Base-by-base conservation (phyloP, 129 eudicot species). In the Lonicera japonica region DNA sequence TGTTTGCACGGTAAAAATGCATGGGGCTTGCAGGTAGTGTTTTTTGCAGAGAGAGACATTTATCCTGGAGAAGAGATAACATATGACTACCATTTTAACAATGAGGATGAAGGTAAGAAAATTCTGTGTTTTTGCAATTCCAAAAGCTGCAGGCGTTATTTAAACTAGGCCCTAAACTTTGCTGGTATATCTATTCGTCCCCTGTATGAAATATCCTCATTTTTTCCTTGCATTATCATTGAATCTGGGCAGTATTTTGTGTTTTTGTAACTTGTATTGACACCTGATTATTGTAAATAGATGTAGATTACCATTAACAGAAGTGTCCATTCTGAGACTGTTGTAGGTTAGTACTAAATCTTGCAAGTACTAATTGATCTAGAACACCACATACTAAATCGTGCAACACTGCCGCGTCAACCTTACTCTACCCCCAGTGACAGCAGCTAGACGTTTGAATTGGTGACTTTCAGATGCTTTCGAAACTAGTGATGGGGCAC, bases 11-110 rank as follows among this genome's bases (percentile, higher is more conserved):
- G 36, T 29, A 29, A 2, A 29, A 29, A 29, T 29, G 36, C n/a
- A n/a, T n/a, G n/a, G n/a, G n/a, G n/a, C n/a, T n/a, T n/a, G n/a
- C 78, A 86, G 95, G 95, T 86, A 14, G 85, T 87, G 25, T 87
- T 83, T 70, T 83, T 83, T 34, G 96, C 96, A 1, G 86, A 78
- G 64, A 81, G 92, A 72, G 96, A 88, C 39, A 81, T 88, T 58
- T 81, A 76, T 73, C 96, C 96, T 6, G 96, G 96, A 65, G 96
- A 88, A 73, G 96, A 88, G 86, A 79, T 88, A 56, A 88, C 96
- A 4, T 88, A 88, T 71, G 96, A 88, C 54, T 88, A 88, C 68
- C 86, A 88, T 71, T 88, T 88, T 60, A 88, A 76, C 68, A 78
- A 88, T 25, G 96, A 88, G 73, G 96, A 88, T 23, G 96, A 83